Conservation (phyloP, 2,329 filamentous ascomycete species). For the Pyrenophora seminiperda region DNA sequence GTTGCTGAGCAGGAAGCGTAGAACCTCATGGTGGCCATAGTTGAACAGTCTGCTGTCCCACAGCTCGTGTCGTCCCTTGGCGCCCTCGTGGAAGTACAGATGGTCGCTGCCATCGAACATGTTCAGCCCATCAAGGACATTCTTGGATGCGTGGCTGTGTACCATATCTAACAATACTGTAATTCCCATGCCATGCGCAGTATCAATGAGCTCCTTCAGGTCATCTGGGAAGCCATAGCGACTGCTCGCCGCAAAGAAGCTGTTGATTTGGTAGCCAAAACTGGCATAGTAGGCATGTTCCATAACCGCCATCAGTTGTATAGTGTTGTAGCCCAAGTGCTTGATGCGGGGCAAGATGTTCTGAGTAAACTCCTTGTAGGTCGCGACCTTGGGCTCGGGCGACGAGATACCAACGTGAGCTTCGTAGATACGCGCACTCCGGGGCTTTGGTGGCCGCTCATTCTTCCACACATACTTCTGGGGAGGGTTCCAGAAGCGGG, state of each 20-base stretch:
- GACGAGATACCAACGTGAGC: slow-evolving; percentile 98
- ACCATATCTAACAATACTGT: slow-evolving; percentile 93
- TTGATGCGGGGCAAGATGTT: slow-evolving; percentile 92
- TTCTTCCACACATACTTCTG: slow-evolving; percentile 86
- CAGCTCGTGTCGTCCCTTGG: slow-evolving; percentile 82
- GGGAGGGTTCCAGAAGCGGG: slow-evolving; percentile 95
- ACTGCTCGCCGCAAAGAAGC: slow-evolving; percentile 96
- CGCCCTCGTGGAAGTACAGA: slow-evolving; percentile 90
- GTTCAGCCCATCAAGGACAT: slow-evolving; percentile 92
- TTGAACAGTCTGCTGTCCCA: slow-evolving; percentile 99
- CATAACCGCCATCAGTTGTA: slow-evolving; percentile 99
- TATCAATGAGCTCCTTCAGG: slow-evolving; percentile 94
- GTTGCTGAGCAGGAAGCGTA: slow-evolving; percentile 95
- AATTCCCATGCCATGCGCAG: slow-evolving; percentile 87
- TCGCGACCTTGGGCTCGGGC: slow-evolving; percentile 83
- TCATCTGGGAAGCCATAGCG: slow-evolving; percentile 93
- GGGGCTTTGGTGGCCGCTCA: slow-evolving; percentile 77
- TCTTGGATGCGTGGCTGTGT: slow-evolving; percentile 97
- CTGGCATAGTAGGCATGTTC: slow-evolving; percentile 99
- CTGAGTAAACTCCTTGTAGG: slow-evolving; percentile 95
- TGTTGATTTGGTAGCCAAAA: slow-evolving; percentile 98
- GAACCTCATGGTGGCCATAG: slow-evolving; percentile 90
- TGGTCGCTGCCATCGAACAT: slow-evolving; percentile 95
- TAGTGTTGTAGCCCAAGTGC: slow-evolving; percentile 90
- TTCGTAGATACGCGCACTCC: slow-evolving; percentile 91